Conservation (phyloP, 768 basidiomycete species). For the Mycena kentingensis region DNA sequence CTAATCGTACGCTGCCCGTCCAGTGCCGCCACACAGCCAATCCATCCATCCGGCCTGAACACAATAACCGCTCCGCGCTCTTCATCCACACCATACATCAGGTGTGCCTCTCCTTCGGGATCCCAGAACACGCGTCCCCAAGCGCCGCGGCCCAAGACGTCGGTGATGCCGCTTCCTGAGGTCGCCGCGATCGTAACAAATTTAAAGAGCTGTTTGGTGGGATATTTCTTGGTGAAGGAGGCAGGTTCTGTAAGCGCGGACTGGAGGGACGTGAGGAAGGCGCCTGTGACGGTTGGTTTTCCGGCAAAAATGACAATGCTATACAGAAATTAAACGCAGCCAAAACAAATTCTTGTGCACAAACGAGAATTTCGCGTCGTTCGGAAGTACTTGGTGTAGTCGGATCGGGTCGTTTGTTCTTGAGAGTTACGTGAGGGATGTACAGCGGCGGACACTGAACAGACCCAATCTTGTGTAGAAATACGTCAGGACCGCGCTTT, state of each 20-base stretch:
- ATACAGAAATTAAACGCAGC: neutral
- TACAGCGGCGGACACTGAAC: neutral
- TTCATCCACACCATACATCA: slow-evolving; percentile 24
- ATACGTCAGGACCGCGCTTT: slow-evolving; percentile 24
- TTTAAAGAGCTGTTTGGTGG: slow-evolving; percentile 15
- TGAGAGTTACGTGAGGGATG: neutral
- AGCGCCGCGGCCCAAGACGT: slow-evolving; percentile 16
- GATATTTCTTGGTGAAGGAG: slow-evolving; percentile 8
- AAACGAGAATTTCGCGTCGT: slow-evolving; percentile 24
- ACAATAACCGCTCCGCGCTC: slow-evolving; percentile 21
- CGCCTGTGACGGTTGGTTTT: slow-evolving; percentile 14
- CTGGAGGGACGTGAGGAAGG: slow-evolving; percentile 2
- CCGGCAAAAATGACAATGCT: slow-evolving; percentile 25
- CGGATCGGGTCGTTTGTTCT: slow-evolving; percentile 23
- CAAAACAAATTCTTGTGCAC: neutral
- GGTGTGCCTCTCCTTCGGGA: slow-evolving; percentile 18
- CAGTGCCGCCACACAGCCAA: slow-evolving; percentile 18
- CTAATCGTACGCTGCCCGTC: slow-evolving; percentile 8
- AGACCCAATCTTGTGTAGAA: slow-evolving; percentile 21
- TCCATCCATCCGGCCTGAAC: slow-evolving; percentile 24
- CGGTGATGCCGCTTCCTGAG: slow-evolving; percentile 14
- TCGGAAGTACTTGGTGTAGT: slow-evolving; percentile 22
- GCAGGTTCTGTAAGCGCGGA: slow-evolving; percentile 4
- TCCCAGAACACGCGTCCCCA: slow-evolving; percentile 21
- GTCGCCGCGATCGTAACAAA: slow-evolving; percentile 20